Evolutionary conservation across 805 yeast genomes (phyloP), one percentile per base, ranked within the genome.

Genomic region (Teunomyces barrocoloradensis): DNA sequence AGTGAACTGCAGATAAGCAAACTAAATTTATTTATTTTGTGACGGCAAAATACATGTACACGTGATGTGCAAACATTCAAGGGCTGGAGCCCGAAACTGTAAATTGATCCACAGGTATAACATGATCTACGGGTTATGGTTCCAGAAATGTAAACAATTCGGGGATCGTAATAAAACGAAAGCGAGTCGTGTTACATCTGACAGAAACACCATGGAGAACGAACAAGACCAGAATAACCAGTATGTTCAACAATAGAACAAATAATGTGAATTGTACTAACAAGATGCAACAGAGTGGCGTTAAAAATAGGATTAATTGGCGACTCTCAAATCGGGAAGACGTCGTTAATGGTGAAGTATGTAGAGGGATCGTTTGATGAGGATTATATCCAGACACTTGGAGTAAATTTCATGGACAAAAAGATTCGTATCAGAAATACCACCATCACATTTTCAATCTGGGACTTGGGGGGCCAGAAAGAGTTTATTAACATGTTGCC

Each of bases 401-500:
- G 99, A 5, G 97, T 94, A 46, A 92, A 92, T 62, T 91, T 89
- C 66, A 85, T 94, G 88, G 97, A 94, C 63, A 85, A 90, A 57
- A 84, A 86, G 49, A 87, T 92, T 25, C 84, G 82, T 50, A 84
- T 92, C 46, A 82, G 90, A 47, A 84, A 87, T 49, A 90, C 97
- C 2, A 89, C 88, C 54, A 88, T 92, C 47, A 85, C 94, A 32
- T 92, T 92, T 62, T 84, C 94, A 18, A 85, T 92, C 28, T 92
- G 97, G 96, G 99, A 92, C 66, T 71, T 92, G 10, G 99, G 99
- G 20, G 99, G 99, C 1, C 96, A 91, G 58, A 80, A 88, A 44
- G 97, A 94, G 65, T 92, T 89, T 68, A 88, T 90, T 46, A 92
- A 92, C 64, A 92, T 92, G 99, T 73, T 94, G 34, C 96, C 97